Conservation (phyloP, 345 rosid genomes). For the Camelina hispida region DNA sequence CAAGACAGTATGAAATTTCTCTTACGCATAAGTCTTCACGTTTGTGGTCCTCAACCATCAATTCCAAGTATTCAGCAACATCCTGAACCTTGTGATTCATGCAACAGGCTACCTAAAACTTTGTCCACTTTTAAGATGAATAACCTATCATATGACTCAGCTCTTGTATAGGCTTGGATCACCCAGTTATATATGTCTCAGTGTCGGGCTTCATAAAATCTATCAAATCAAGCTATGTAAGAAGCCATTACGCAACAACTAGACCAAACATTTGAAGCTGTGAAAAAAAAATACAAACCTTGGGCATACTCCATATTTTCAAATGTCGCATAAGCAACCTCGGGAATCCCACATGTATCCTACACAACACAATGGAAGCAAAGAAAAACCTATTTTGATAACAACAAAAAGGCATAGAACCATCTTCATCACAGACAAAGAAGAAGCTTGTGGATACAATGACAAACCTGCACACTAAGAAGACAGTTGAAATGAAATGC, state of each 20-base stretch:
- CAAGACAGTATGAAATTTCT: constrained; percentile 13
- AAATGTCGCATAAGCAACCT: constrained; percentile 85
- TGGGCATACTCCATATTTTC: constrained; percentile 99
- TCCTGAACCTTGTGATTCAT: constrained; percentile 76
- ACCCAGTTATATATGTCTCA: constrained; percentile 96
- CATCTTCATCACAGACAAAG: constrained; percentile 22
- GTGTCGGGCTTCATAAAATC: constrained; percentile 93
- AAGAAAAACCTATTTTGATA: constrained; percentile 36
- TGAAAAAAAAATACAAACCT: constrained; percentile 58
- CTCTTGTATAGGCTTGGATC: constrained; percentile 95
- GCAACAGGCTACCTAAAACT: constrained; percentile 30
- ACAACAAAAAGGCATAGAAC: constrained; percentile 7
- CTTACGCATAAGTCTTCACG: constrained; percentile 88
- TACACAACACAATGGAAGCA: constrained; percentile 42
- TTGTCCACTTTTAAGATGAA: neutral
- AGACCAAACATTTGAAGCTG: constrained; percentile 10
- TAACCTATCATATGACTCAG: constrained; percentile 98
- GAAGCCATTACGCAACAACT: constrained; percentile 28
- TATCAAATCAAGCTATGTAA: constrained; percentile 44
- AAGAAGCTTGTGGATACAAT: constrained; percentile 21
- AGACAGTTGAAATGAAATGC: constrained; percentile 95
- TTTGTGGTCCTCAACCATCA: constrained; percentile 98
- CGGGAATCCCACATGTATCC: constrained; percentile 97
- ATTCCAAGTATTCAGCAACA: constrained; percentile 96
- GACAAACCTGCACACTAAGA: constrained; percentile 87